Percentiles rank a stretch among this genome's conserved stretches.
These are phyloP conservation scores for Zygosaccharomyces lentus DNA, from an alignment of 805 yeast genomes.

Conservation along the genomic window DNA sequence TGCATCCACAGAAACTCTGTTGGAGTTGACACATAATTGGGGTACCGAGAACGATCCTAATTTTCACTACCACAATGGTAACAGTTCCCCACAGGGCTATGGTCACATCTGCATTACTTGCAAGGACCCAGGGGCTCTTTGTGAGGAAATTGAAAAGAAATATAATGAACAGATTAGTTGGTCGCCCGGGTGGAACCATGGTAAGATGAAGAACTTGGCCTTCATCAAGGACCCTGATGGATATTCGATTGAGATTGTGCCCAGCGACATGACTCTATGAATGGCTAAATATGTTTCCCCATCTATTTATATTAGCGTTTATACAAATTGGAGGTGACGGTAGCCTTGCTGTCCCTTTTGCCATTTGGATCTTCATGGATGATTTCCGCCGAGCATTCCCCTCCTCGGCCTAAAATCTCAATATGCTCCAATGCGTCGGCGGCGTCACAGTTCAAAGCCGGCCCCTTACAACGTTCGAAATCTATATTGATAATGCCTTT, in stretches of 20 bases:
- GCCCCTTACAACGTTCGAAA: constrained; percentile 49
- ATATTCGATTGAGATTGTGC: constrained; percentile 73
- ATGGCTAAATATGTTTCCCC: neutral
- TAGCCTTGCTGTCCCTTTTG: neutral
- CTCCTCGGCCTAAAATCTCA: neutral
- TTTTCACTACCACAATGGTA: constrained; percentile 80
- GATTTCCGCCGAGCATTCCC: neutral
- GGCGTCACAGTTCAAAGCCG: constrained; percentile 29
- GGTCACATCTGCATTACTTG: constrained; percentile 80
- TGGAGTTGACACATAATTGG: constrained; percentile 93
- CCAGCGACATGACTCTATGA: constrained; percentile 32
- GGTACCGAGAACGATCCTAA: constrained; percentile 81
- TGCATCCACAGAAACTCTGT: constrained; percentile 55
- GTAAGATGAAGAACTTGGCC: constrained; percentile 57
- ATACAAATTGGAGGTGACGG: neutral
- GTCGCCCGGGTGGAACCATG: constrained; percentile 53
- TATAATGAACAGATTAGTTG: constrained; percentile 54
- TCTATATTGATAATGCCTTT: constrained; percentile 44
- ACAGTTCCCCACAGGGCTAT: constrained; percentile 73
- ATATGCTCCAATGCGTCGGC: constrained; percentile 1
- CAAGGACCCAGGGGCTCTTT: constrained; percentile 47
- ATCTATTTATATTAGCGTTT: neutral
- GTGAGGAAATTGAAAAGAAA: constrained; percentile 44
- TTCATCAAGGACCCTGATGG: constrained; percentile 87
- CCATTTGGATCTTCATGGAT: neutral